Percentiles rank a stretch among this genome's conserved stretches.
Evolutionary conservation across 2,329 filamentous ascomycete genomes (phyloP).

Genomic region (Rutstroemia sp.): DNA sequence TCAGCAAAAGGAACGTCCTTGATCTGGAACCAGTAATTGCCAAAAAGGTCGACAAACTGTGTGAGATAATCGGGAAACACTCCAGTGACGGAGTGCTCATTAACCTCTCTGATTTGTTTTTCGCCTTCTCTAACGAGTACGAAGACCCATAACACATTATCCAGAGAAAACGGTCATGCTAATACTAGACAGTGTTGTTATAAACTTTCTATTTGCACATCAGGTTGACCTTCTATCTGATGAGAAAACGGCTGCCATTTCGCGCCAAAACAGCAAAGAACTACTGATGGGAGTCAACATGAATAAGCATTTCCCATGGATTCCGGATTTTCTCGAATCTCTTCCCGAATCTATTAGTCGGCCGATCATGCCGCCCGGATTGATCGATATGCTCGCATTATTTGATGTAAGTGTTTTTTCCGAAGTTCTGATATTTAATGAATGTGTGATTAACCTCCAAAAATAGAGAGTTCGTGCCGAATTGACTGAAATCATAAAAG

Average conservation of each 20-base stretch:
- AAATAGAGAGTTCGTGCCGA: slow-evolving; percentile 9
- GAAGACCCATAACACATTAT: background rate
- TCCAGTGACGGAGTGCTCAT: background rate
- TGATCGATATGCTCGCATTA: slow-evolving; percentile 12
- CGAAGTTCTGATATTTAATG: background rate
- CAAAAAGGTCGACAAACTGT: slow-evolving; percentile 10
- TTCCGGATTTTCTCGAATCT: slow-evolving; percentile 12
- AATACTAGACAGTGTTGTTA: background rate
- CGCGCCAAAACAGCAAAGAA: slow-evolving; percentile 6
- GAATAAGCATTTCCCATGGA: slow-evolving; percentile 1
- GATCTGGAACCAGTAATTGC: slow-evolving; percentile 17
- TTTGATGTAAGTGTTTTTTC: slow-evolving; percentile 5
- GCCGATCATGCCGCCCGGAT: slow-evolving; percentile 13
- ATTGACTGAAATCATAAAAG: background rate
- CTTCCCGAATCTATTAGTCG: slow-evolving; percentile 8
- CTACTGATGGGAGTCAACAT: background rate
- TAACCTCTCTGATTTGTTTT: background rate
- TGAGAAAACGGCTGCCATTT: slow-evolving; percentile 5
- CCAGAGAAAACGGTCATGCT: background rate
- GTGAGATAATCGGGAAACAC: slow-evolving; percentile 7
- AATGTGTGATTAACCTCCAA: background rate
- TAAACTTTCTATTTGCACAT: slow-evolving; percentile 11
- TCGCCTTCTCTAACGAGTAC: slow-evolving; percentile 1
- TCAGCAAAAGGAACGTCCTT: slow-evolving; percentile 15
- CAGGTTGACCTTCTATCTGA: slow-evolving; percentile 5